Evolutionary conservation across 192 early-diverging fungal genomes (phyloP).

Genomic region (Bifiguratus adelaidae): DNA sequence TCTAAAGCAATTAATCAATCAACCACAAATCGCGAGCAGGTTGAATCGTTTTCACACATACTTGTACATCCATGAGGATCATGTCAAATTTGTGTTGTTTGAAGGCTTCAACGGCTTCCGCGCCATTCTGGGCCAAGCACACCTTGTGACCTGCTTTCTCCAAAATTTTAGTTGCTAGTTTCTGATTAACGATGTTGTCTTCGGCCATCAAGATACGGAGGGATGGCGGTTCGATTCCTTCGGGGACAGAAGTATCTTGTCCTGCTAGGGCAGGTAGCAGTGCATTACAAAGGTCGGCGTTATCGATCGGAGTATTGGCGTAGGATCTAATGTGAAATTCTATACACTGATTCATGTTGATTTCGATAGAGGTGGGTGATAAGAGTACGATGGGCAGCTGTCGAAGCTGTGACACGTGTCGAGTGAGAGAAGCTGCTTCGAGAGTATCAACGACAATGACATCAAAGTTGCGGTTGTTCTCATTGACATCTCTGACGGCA

Average conservation of each 20-base stretch:
- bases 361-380: constrained; percentile 31
- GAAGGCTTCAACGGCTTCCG: constrained; percentile 64
- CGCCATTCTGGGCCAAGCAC: constrained; percentile 66
- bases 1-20: constrained; percentile 17
- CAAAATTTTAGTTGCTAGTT: constrained; percentile 59
- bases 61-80: constrained; percentile 78
- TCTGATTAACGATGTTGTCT: constrained; percentile 81
- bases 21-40: neutral
- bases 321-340: constrained; percentile 57
- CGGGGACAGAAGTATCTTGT: constrained; percentile 42
- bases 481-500: constrained; percentile 22
- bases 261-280: constrained; percentile 60
- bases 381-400: constrained; percentile 69
- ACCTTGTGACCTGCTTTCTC: constrained; percentile 70
- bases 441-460: constrained; percentile 52
- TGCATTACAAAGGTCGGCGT: constrained; percentile 50
- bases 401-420: constrained; percentile 36
- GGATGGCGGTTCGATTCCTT: constrained; percentile 44
- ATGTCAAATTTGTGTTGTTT: constrained; percentile 39
- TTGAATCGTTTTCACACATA: neutral
- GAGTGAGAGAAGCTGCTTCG: constrained; percentile 42
- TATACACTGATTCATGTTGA: constrained; percentile 54
- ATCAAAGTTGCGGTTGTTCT: constrained; percentile 34
- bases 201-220: constrained; percentile 71
- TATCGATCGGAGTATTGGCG: constrained; percentile 47